Base-by-base conservation (phyloP, 2,329 filamentous ascomycete species). In the Exophiala phaeomuriformis region DNA sequence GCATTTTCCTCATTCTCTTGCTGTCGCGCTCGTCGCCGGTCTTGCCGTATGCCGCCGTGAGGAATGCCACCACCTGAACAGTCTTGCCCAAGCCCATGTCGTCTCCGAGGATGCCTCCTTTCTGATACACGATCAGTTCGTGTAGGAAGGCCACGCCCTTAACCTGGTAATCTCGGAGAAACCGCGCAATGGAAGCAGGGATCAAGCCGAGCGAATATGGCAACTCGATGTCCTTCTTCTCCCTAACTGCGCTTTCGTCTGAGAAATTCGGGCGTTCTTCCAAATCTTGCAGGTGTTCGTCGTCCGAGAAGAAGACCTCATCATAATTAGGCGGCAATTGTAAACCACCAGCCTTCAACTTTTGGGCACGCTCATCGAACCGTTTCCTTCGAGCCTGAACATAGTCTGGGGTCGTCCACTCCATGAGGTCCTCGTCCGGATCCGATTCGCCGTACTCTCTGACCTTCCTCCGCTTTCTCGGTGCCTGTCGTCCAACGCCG, bases 1-100 rank as follows among this genome's bases (percentile, higher is more conserved):
- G 80, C 66, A 93, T 84, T 66, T 93, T 93, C 36, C 91, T 81
- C 86, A 97, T 90, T 19, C 89, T 79, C 66, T 94, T 94, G 3
- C 72, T 75, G 64, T 98, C 93, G 47, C 89, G 77, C 67, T 90
- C 85, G 63, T 95, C 91, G 0, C 84, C 91, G 0, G 87, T 94
- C 71, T 98, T 98, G 5, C 93, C 93, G 67, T 95, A 98, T 0
- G 90, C 90, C 1, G 84, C 89, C 0, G 89, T 88, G 27, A 98
- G 74, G 61, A 98, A 97, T 0, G 90, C 87, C 53, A 90, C 93
- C 29, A 98, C 88, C 68, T 98, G 93, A 2, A 98, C 88, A 0
- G 93, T 98, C 70, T 98, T 98, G 0, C 93, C 93, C 32, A 98
- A 71, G 19, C 93, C 93, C 93, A 98, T 98, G 65, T 98, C 93